phyloP scores from a whole-genome alignment of 495 filamentous ascomycete species.

The Aspergillus egyptiacus region DNA sequence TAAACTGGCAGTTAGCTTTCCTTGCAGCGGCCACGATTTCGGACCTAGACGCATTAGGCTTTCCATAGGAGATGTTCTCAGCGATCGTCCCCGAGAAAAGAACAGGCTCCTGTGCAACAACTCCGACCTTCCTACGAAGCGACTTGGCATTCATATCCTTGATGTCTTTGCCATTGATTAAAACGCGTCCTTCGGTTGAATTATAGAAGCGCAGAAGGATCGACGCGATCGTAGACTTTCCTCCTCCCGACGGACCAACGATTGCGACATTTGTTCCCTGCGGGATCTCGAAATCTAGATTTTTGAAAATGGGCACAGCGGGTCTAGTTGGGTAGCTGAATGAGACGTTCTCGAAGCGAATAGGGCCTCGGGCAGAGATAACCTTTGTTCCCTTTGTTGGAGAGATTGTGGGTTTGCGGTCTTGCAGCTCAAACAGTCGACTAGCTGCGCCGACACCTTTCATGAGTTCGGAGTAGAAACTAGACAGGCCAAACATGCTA shows the following conservation, averaged over 20 bases:
- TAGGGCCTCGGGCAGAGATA: constrained; percentile 74
- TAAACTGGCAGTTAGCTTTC: constrained; percentile 95
- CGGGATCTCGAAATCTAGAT: constrained; percentile 82
- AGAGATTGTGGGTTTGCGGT: constrained; percentile 79
- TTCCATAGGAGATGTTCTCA: constrained; percentile 94
- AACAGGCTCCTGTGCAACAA: constrained; percentile 93
- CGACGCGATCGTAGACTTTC: constrained; percentile 89
- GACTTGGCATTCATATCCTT: constrained; percentile 86
- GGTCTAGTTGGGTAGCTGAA: constrained; percentile 91
- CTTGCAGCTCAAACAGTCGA: constrained; percentile 91
- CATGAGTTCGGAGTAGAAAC: constrained; percentile 98
- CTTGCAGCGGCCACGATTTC: constrained; percentile 84
- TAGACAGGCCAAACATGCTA: constrained; percentile 85
- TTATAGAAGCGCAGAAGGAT: constrained; percentile 87
- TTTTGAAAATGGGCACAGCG: constrained; percentile 83
- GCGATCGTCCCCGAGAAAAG: constrained; percentile 94
- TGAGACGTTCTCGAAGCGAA: constrained; percentile 74
- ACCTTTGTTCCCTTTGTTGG: constrained; percentile 75
- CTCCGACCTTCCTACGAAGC: constrained; percentile 86
- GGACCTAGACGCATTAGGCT: constrained; percentile 65
- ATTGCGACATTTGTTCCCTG: constrained; percentile 93
- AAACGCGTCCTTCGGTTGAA: constrained; percentile 69
- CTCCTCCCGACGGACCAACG: constrained; percentile 89
- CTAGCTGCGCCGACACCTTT: constrained; percentile 95
- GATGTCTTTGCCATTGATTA: constrained; percentile 81